A percentile compares a stretch with the other conserved stretches of the same genome.
phyloP scores from a whole-genome alignment of 1,284 basidiomycete species.

The Hypsizygus ulmarius region DNA sequence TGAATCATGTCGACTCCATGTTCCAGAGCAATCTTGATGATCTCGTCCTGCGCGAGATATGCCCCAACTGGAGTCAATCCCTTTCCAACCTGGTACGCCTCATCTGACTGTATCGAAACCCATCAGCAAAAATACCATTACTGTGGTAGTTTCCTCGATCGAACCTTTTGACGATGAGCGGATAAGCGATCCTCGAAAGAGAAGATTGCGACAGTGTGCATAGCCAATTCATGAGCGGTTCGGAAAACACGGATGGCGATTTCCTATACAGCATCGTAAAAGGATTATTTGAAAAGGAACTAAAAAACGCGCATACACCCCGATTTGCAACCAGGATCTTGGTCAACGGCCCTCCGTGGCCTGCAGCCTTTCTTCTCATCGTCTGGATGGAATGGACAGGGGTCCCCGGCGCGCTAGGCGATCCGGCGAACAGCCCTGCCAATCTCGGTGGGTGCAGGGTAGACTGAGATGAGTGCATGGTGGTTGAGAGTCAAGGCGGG shows the following conservation, averaged over 20 bases:
- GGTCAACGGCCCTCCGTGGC: constrained; percentile 86
- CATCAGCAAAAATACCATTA: constrained; percentile 7
- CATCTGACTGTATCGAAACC: constrained; percentile 73
- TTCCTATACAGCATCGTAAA: constrained; percentile 58
- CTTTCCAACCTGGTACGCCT: constrained; percentile 97
- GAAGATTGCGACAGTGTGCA: constrained; percentile 99
- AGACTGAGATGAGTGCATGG: constrained; percentile 42
- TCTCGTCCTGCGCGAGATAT: constrained; percentile 97
- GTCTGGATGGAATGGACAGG: constrained; percentile 88
- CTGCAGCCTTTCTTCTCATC: constrained; percentile 89
- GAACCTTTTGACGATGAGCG: constrained; percentile 95
- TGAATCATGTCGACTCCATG: constrained; percentile 99
- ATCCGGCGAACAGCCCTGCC: constrained; percentile 63
- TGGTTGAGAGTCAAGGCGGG: constrained; percentile 21
- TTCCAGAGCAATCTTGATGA: constrained; percentile 92
- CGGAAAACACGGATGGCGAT: constrained; percentile 99
- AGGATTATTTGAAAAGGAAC: constrained; percentile 3
- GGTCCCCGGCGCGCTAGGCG: constrained; percentile 75
- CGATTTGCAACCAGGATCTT: constrained; percentile 96
- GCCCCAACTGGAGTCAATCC: constrained; percentile 94
- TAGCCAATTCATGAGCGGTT: constrained; percentile 97
- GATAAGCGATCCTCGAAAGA: constrained; percentile 95
- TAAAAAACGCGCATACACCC: constrained; percentile 58
- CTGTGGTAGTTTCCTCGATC: constrained; percentile 15
- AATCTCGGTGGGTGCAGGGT: constrained; percentile 71